Percentiles rank a stretch among this genome's conserved stretches.
Conservation (phyloP, 2,329 filamentous ascomycete genomes). For the Epichloe baconii region DNA sequence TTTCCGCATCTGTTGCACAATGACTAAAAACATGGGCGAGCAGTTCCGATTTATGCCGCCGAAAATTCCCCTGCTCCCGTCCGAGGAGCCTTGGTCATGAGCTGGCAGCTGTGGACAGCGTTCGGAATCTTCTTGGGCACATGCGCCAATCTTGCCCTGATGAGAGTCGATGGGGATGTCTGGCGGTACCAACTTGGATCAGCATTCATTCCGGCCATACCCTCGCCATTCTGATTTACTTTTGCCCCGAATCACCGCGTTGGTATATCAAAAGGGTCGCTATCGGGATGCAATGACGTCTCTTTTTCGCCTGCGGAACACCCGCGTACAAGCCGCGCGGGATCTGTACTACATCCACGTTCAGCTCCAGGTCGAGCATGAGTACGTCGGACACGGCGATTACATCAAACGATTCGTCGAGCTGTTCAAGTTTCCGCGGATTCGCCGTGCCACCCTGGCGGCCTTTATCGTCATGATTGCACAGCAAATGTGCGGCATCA, state of each 20-base stretch:
- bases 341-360: conserved; percentile 54
- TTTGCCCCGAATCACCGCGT: conserved; percentile 53
- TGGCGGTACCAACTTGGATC: conserved; percentile 55
- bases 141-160: conserved; percentile 41
- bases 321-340: conserved; percentile 43
- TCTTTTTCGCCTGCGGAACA: conserved; percentile 37
- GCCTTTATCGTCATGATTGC: conserved; percentile 71
- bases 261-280: conserved; percentile 55
- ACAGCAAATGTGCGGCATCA: conserved; percentile 58
- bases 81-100: conserved; percentile 68
- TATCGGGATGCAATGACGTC: conserved; percentile 48
- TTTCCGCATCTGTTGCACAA: not conserved
- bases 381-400: conserved; percentile 36
- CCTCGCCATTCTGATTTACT: conserved; percentile 46
- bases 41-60: conserved; percentile 61
- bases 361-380: conserved; percentile 46
- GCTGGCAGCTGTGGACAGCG: conserved; percentile 59
- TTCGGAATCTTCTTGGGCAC: conserved; percentile 51
- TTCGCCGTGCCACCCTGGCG: conserved; percentile 60
- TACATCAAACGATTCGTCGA: conserved; percentile 51
- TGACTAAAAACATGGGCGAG: not conserved
- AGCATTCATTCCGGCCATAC: conserved; percentile 47
- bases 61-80: conserved; percentile 59
- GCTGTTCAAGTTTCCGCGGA: conserved; percentile 55
- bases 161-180: conserved; percentile 22